phyloP scores from a whole-genome alignment of 2,329 filamentous ascomycete species.

The Clonostachys solani region DNA sequence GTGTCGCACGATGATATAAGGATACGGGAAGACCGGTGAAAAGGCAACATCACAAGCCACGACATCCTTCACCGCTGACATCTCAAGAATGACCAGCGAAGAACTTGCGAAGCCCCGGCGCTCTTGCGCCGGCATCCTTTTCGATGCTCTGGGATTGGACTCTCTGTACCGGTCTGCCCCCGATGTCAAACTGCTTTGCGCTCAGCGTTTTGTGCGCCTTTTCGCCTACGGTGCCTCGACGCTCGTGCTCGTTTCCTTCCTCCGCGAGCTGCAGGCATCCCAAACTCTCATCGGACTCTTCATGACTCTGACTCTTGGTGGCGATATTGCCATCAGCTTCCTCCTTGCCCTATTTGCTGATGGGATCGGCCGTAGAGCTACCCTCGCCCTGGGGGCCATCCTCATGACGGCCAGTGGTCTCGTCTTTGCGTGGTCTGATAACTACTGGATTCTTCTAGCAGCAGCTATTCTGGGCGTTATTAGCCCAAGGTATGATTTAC shows the following conservation, averaged over 20 bases:
- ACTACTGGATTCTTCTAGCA: slow-evolving; percentile 53
- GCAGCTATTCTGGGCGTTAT: slow-evolving; percentile 60
- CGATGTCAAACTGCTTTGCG: slow-evolving; percentile 54
- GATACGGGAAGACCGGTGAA: too few species aligned
- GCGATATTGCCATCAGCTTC: slow-evolving; percentile 56
- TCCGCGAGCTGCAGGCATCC: slow-evolving; percentile 43
- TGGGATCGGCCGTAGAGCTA: slow-evolving; percentile 45
- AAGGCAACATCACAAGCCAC: too few species aligned
- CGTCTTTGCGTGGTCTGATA: slow-evolving; percentile 45
- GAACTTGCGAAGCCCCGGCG: too few species aligned
- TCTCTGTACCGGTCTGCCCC: slow-evolving; percentile 1
- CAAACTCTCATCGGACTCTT: slow-evolving; percentile 54
- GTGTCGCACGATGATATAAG: too few species aligned
- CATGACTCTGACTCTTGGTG: slow-evolving; percentile 60
- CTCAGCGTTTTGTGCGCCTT: slow-evolving; percentile 56
- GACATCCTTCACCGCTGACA: too few species aligned
- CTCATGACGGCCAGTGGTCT: slow-evolving; percentile 53
- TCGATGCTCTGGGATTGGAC: too few species aligned
- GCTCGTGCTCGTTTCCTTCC: slow-evolving; percentile 52
- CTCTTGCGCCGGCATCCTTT: too few species aligned
- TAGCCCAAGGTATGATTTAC: slow-evolving; percentile 33
- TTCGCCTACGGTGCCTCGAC: slow-evolving; percentile 59
- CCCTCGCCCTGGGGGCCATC: slow-evolving; percentile 48
- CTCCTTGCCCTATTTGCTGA: slow-evolving; percentile 56
- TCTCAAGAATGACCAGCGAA: too few species aligned